Evolutionary conservation across 2,329 filamentous ascomycete genomes (phyloP).

Genomic region (Neonectria coccinea): DNA sequence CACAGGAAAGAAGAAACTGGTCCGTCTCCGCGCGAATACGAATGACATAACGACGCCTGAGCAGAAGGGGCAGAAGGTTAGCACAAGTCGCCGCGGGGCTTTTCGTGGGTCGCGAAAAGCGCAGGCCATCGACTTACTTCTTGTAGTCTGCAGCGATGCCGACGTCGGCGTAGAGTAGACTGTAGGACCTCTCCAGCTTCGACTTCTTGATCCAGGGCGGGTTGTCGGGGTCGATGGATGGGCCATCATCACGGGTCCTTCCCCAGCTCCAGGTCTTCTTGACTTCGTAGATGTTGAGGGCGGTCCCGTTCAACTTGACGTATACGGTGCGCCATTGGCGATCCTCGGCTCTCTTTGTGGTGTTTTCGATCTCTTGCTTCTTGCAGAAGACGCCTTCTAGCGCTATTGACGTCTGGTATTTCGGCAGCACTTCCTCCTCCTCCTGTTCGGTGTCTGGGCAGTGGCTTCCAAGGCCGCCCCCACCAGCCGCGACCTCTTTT

Average conservation of each 20-base stretch:
- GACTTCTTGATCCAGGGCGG: conserved; percentile 65
- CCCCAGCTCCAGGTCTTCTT: conserved; percentile 69
- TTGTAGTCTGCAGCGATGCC: conserved; percentile 79
- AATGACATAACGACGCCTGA: conserved; percentile 72
- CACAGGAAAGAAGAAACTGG: conserved; percentile 77
- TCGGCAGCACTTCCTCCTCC: conserved; percentile 62
- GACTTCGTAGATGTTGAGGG: conserved; percentile 72
- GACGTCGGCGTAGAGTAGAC: conserved; percentile 79
- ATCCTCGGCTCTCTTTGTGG: conserved; percentile 71
- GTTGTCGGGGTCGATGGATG: conserved; percentile 62
- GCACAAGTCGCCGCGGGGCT: background rate
- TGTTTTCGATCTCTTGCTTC: conserved; percentile 75
- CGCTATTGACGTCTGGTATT: conserved; percentile 67
- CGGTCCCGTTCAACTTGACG: conserved; percentile 74
- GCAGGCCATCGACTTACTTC: conserved; percentile 62
- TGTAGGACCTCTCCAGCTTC: conserved; percentile 74
- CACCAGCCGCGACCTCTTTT: conserved; percentile 35
- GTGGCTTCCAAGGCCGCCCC: conserved; percentile 35
- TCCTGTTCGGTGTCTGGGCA: conserved; percentile 44
- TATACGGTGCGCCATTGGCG: conserved; percentile 74
- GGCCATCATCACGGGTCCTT: conserved; percentile 61
- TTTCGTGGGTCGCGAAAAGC: background rate
- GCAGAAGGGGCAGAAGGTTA: conserved; percentile 17
- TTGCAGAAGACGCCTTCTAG: conserved; percentile 69
- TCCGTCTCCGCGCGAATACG: conserved; percentile 79